Base-by-base conservation (phyloP, 2,329 filamentous ascomycete species). In the Sordariomycetes sp. region DNA sequence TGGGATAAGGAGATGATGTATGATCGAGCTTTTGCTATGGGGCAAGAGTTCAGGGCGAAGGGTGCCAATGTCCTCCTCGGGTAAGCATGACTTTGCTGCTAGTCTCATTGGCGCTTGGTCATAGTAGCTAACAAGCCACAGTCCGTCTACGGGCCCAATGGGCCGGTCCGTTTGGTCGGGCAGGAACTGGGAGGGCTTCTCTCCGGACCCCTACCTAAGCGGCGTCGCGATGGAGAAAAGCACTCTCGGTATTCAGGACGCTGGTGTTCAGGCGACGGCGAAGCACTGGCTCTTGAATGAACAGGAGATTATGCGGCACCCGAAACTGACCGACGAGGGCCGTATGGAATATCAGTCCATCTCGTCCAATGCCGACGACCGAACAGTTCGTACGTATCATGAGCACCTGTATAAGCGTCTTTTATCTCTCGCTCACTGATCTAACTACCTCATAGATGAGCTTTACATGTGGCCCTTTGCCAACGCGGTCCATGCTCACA, bases 271-370 rank as follows among this genome's bases (percentile, higher is more conserved):
- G 17, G 20, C 42, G 7, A 48, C 17, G 7, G 17, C 42, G 17
- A 48, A 48, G 72, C 88, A 92, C 64, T 89, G 77, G 54, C 74
- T 91, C 17, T 78, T 73, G 54, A 90, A 76, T 61, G 89, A 95
- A 69, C 90, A 95, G 67, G 90, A 95, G 67, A 84, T 73, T 3
- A 72, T 76, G 77, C 88, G 77, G 72, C 86, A 71, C 78, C 87
- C 81, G 70, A 42, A n/a, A 13, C 17, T 42, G 12, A 13, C 3
- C 17, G 36, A 42, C 12, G 36, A 42, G 36, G 3, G 79, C 84
- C 12, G 36, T 12, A 2, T 42, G 3, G 3, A 15, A n/a, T n/a
- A 42, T 4, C 10, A 48, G 61, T 62, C 76, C 1, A 64, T 79
- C 13, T 79, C 75, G 7, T 72, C 76, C 7, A 85, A 85, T 56